These are phyloP conservation scores for Pichia californica DNA, from an alignment of 805 yeast genomes.

Conservation along the genomic window DNA sequence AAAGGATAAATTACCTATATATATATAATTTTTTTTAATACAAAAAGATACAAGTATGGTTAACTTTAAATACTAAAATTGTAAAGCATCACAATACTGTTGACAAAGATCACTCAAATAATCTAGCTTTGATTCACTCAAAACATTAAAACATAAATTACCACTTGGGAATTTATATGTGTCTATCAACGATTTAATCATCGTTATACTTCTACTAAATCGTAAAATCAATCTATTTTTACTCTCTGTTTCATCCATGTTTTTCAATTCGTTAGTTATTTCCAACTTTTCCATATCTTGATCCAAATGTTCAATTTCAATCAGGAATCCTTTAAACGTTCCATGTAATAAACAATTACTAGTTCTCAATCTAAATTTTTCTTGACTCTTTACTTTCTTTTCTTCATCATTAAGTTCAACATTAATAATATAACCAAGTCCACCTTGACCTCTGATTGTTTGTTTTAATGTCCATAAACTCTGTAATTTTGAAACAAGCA, in stretches of 20 bases:
- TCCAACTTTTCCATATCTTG: slow-evolving; percentile 13
- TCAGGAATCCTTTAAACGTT: slow-evolving; percentile 59
- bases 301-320: slow-evolving; percentile 47
- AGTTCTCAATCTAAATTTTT: slow-evolving; percentile 49
- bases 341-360: slow-evolving; percentile 74
- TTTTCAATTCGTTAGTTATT: slow-evolving; percentile 8
- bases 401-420: slow-evolving; percentile 18
- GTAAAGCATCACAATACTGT: slow-evolving; percentile 35
- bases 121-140: slow-evolving; percentile 32
- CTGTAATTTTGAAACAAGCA: slow-evolving; percentile 52
- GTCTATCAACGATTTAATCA: slow-evolving; percentile 28
- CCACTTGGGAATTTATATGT: slow-evolving; percentile 32
- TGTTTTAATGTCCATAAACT: slow-evolving; percentile 69
- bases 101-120: slow-evolving; percentile 33
- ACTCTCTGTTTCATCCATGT: slow-evolving; percentile 13
- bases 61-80: too few relatives aligned
- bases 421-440: slow-evolving; percentile 53
- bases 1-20: too few relatives aligned
- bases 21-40: too few relatives aligned
- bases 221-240: slow-evolving; percentile 24
- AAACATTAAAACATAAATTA: slow-evolving; percentile 31
- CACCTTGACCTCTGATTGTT: slow-evolving; percentile 67
- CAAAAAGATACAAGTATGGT: too few relatives aligned
- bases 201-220: slow-evolving; percentile 29
- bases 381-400: slow-evolving; percentile 23